A percentile compares a stretch with the other conserved stretches of the same genome.
phyloP scores from a whole-genome alignment of 2,329 filamentous ascomycete species.

The Colletotrichum sublineola region DNA sequence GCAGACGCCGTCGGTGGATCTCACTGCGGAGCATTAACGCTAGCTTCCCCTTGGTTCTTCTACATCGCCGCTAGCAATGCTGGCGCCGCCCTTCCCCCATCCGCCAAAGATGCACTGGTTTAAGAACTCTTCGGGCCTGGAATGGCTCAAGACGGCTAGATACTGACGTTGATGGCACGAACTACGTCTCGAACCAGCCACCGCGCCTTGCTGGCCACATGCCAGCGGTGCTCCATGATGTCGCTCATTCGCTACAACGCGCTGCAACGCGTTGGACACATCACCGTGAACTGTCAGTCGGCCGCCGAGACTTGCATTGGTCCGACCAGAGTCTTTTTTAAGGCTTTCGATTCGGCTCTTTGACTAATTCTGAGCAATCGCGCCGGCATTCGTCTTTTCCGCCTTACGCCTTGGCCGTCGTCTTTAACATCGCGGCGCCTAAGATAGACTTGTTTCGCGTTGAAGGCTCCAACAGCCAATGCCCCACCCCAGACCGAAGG shows the following conservation, averaged over 20 bases:
- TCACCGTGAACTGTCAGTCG: constrained; percentile 15
- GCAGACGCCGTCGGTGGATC: constrained; percentile 6
- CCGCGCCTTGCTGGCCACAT: constrained; percentile 4
- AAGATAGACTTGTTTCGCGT: constrained; percentile 2
- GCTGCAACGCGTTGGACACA: constrained; percentile 15
- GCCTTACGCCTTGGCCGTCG: background rate
- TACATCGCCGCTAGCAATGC: constrained; percentile 22
- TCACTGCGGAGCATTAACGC: background rate
- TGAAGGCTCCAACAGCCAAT: background rate
- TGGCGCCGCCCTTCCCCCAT: constrained; percentile 10
- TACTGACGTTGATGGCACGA: constrained; percentile 1
- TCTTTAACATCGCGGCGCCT: background rate
- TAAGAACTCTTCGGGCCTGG: constrained; percentile 10
- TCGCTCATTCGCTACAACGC: background rate
- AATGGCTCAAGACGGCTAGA: constrained; percentile 19
- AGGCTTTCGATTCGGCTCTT: background rate
- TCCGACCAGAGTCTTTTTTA: constrained; percentile 9
- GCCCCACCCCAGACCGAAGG: background rate
- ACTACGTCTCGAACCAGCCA: constrained; percentile 14
- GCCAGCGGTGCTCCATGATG: constrained; percentile 18
- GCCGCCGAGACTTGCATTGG: constrained; percentile 33
- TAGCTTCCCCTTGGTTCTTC: constrained; percentile 2
- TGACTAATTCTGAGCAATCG: background rate
- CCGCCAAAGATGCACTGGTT: constrained; percentile 5
- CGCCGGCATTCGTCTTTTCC: constrained; percentile 12